Evolutionary conservation across 148 eudicot genomes (phyloP).

Genomic region (Polygonum maritimum): DNA sequence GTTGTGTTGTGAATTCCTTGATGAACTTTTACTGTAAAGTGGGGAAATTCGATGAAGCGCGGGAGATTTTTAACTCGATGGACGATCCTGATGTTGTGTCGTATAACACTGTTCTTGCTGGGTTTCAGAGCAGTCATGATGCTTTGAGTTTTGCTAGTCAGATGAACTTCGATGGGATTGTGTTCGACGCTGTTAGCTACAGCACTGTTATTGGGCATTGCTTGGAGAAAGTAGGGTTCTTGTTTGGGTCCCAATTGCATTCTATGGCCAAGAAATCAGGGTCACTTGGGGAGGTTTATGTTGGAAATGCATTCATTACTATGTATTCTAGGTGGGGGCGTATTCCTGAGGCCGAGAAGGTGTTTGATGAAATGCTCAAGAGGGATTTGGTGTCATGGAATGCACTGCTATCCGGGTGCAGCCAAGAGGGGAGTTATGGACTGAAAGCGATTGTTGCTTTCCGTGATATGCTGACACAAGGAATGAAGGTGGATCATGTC

Average conservation of each 20-base stretch:
- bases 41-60: constrained; percentile 33
- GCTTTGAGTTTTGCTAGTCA: constrained; percentile 49
- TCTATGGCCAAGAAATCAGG: constrained; percentile 44
- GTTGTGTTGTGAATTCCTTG: constrained; percentile 60
- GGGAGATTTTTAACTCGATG: constrained; percentile 33
- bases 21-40: constrained; percentile 80
- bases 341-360: constrained; percentile 52
- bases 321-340: constrained; percentile 66
- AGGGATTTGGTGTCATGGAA: constrained; percentile 95
- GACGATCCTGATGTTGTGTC: constrained; percentile 62
- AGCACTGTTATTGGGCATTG: constrained; percentile 39
- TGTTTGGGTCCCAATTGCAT: constrained; percentile 65
- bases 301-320: constrained; percentile 75
- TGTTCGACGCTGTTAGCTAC: constrained; percentile 54
- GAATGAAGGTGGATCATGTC: constrained; percentile 60
- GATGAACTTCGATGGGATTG: constrained; percentile 52
- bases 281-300: constrained; percentile 39
- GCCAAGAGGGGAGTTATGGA: constrained; percentile 62
- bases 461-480: constrained; percentile 51
- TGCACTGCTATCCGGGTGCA: constrained; percentile 71
- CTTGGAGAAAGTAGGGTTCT: constrained; percentile 44
- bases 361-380: constrained; percentile 49
- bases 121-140: constrained; percentile 42
- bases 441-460: constrained; percentile 44
- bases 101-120: constrained; percentile 68